Base-by-base conservation (phyloP, 176 grass and related monocot species). In the Musa schizocarpa region DNA sequence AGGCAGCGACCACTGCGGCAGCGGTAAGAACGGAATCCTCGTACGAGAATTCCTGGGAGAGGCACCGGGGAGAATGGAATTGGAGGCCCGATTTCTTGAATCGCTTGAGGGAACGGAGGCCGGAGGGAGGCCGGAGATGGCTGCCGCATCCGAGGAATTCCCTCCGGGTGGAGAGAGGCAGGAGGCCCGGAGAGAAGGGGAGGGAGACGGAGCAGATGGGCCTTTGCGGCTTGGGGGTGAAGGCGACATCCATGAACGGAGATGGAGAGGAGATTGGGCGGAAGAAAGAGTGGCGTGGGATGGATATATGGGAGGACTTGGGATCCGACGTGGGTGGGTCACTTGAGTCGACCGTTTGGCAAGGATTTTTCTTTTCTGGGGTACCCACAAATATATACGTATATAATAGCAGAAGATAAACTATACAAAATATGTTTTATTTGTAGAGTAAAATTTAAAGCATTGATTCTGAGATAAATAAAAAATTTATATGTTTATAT, bases 211-310 rank as follows among this genome's bases (percentile, higher is more conserved):
- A 77, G 23, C 51, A 81, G n/a, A 79, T 74, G 19, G 74, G 88
- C 16, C 71, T 29, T 16, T 73, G 77, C 23, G 52, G 52, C 56
- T 62, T 72, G 51, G 81, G 10, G 20, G 75, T 11, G 73, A 81
- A 61, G 55, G 78, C 56, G 56, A 75, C 67, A 24, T 78, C 74
- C 71, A 86, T 84, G 56, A 25, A 27, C 9, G 23, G 78, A 65
- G 25, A 53, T n/a, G 50, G 66, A 23, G 11, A 20, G 54, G 64
- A 34, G 64, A 27, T 5, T 34, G 13, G 12, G 24, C 13, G 9
- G 62, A 25, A 1, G 21, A 10, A 23, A 23, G 62, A 22, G 62
- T 9, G 11, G 65, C 13, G 26, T 3, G n/a, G 26, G 16, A 17
- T 26, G 65, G 65, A 68, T 68, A 68, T 43, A 68, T 1, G 17